Percentiles rank a stretch among this genome's conserved stretches.
phyloP scores from a whole-genome alignment of 31 red algal species.

The Porphyra umbilicalis region DNA sequence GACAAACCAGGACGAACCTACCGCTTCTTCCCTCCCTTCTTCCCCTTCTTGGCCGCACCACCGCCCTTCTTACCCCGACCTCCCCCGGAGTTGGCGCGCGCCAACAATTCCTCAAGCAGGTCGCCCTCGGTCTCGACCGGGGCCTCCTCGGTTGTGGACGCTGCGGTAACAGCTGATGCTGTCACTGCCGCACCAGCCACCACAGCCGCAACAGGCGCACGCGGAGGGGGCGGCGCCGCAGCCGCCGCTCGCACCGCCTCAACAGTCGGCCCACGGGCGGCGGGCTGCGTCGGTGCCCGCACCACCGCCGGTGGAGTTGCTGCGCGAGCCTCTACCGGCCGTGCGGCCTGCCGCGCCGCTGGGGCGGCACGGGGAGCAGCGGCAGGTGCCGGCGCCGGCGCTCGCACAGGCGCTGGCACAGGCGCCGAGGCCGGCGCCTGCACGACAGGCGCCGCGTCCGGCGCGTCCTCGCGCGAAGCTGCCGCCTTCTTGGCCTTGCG shows the following conservation, averaged over 20 bases:
- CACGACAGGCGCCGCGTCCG: too few relatives aligned
- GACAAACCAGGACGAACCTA: too few relatives aligned
- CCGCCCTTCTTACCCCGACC: not conserved
- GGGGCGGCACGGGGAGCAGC: not conserved
- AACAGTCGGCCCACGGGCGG: not conserved
- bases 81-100: not conserved
- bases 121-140: not conserved
- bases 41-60: not conserved
- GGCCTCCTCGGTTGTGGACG: not conserved
- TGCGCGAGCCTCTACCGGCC: not conserved
- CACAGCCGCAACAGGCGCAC: not conserved
- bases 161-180: not conserved
- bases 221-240: not conserved
- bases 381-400: not conserved
- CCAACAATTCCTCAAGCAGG: not conserved
- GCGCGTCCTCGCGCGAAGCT: not conserved
- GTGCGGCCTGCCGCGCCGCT: not conserved
- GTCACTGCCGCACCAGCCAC: not conserved
- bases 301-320: not conserved
- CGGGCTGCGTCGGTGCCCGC: not conserved
- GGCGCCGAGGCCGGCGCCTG: too few relatives aligned
- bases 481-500: not conserved
- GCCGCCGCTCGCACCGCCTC: not conserved
- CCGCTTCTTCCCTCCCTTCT: not conserved
- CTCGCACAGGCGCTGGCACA: not conserved